Base-by-base conservation (phyloP, 75 land plant species). In the Gnetum montanum region DNA sequence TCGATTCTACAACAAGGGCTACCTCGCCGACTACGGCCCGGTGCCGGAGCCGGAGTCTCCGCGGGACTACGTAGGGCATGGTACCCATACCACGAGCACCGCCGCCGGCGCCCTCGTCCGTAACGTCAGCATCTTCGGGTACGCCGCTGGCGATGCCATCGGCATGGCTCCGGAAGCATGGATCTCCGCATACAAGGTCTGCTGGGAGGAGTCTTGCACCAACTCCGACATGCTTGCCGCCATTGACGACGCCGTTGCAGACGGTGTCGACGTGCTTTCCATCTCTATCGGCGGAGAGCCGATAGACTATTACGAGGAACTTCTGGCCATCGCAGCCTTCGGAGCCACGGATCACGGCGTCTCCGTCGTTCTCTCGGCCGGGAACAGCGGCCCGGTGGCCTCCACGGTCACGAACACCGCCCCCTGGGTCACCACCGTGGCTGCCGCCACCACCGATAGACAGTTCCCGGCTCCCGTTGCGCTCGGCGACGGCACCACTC, bases 11-110 rank as follows among this genome's bases (percentile, higher is more conserved):
- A 16, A n/a, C 65, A 49, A 44, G n/a, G 24, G 4, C 51, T 85
- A 74, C 73, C 73, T 81, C 45, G 68, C 75, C 0, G 59, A 63
- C 43, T 43, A 53, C 2, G 54, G 43, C 0, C 49, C 71, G 1
- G 44, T 72, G 8, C 60, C 34, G 11, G 82, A 69, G 34, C 67
- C 76, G 6, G 13, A 19, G 0, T 45, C 69, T 12, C 35, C 65
- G 23, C 13, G 69, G 3, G 69, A 66, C 41, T 2, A 3, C 25
- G 54, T 59, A 2, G 69, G 69, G 4, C 69, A 66, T 20, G 69
- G 65, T 20, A 68, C 70, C n/a, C 70, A 68, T 37, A 68, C 70
- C n/a, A 35, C 70, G 0, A 60, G 65, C 0, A 68, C 65, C 1
- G 65, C 70, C 6, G 57, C 54, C 1, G 70, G 70, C 0, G 23